These are phyloP conservation scores for Wilhelminamyces savonicus DNA, from an alignment of 805 yeast species.

Conservation along the genomic window DNA sequence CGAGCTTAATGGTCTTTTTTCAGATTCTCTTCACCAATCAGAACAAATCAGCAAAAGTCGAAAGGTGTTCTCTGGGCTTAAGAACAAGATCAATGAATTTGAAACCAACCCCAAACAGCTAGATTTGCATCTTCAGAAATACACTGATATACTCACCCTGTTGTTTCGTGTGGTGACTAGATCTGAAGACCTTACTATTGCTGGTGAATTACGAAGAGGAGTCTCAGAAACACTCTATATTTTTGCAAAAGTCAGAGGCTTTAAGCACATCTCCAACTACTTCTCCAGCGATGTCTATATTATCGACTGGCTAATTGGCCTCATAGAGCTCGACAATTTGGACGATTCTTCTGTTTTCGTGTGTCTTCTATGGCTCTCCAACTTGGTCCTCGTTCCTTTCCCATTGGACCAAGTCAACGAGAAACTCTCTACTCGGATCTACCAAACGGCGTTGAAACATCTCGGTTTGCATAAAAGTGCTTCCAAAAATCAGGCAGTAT, in stretches of 20 bases:
- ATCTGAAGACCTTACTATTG: too few species aligned
- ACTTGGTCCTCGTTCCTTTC: conserved; percentile 71
- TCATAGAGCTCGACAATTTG: conserved; percentile 5
- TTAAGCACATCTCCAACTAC: conserved; percentile 53
- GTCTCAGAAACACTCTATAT: conserved; percentile 41
- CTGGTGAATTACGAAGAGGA: neutral
- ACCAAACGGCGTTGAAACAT: conserved; percentile 22
- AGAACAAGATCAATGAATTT: conserved; percentile 37
- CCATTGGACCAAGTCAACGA: conserved; percentile 37
- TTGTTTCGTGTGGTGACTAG: conserved; percentile 16
- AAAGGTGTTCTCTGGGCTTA: too few species aligned
- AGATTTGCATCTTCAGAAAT: conserved; percentile 32
- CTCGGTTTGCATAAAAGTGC: conserved; percentile 30
- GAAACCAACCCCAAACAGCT: conserved; percentile 49
- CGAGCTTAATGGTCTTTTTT: too few species aligned
- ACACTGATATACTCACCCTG: conserved; percentile 22
- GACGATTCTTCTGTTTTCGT: conserved; percentile 29
- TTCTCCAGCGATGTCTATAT: conserved; percentile 54
- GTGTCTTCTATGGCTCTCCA: conserved; percentile 65
- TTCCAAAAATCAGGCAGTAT: conserved; percentile 54
- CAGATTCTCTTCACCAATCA: too few species aligned
- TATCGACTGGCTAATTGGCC: conserved; percentile 27
- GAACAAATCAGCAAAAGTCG: too few species aligned
- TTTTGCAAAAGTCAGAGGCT: conserved; percentile 59
- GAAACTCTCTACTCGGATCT: conserved; percentile 28